These are phyloP conservation scores for Chiua virens DNA, from an alignment of 768 basidiomycete species.

Conservation along the genomic window DNA sequence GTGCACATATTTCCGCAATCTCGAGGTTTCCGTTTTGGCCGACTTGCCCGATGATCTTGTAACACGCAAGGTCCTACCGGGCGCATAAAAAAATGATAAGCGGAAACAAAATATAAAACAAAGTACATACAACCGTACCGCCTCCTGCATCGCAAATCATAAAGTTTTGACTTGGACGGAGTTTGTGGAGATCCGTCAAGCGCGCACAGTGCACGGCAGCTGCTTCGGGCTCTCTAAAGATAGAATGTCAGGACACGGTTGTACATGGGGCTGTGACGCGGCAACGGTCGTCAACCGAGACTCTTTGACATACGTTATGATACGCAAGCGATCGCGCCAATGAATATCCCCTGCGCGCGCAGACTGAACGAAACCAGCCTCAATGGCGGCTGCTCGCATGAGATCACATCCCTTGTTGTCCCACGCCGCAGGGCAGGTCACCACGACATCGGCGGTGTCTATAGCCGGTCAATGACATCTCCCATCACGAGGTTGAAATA, in stretches of 20 bases:
- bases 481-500: background rate
- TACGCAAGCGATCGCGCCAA: conserved; percentile 80
- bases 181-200: conserved; percentile 74
- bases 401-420: conserved; percentile 82
- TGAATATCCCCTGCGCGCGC: conserved; percentile 64
- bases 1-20: conserved; percentile 87
- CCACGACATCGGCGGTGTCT: conserved; percentile 84
- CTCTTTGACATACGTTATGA: conserved; percentile 59
- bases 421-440: conserved; percentile 91
- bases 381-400: conserved; percentile 84
- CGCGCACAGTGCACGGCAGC: conserved; percentile 90
- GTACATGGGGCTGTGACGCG: background rate
- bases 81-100: background rate
- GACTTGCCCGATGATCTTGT: conserved; percentile 81
- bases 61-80: conserved; percentile 47
- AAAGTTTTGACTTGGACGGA: conserved; percentile 81
- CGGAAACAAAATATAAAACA: conserved; percentile 8
- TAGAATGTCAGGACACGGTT: conserved; percentile 2
- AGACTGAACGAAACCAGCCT: conserved; percentile 76
- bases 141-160: conserved; percentile 93
- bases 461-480: conserved; percentile 3
- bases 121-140: conserved; percentile 61
- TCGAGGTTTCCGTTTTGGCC: conserved; percentile 77
- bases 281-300: background rate
- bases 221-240: conserved; percentile 66